Conservation (phyloP, 1,284 basidiomycete genomes). For the Ustilago curta region DNA sequence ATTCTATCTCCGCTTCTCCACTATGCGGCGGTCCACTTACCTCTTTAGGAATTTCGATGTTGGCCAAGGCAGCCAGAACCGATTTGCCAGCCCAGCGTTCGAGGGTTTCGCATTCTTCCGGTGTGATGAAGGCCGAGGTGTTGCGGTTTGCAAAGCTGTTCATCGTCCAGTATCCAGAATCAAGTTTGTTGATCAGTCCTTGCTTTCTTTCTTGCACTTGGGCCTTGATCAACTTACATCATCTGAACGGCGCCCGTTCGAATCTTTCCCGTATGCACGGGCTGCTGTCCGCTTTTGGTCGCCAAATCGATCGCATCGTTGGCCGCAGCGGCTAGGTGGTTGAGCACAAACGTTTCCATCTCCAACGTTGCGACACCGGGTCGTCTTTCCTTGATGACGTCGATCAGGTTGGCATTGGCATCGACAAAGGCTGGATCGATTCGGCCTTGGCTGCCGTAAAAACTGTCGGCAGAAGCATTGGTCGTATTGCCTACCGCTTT, state of each 20-base stretch:
- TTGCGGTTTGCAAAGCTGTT: slow-evolving; percentile 77
- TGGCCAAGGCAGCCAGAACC: slow-evolving; percentile 73
- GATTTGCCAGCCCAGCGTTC: slow-evolving; percentile 77
- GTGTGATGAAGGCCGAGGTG: slow-evolving; percentile 82
- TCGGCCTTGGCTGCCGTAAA: slow-evolving; percentile 86
- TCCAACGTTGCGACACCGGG: slow-evolving; percentile 72
- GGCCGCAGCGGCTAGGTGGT: slow-evolving; percentile 58
- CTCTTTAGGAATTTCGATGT: slow-evolving; percentile 50
- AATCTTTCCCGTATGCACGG: slow-evolving; percentile 72
- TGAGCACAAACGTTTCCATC: slow-evolving; percentile 68
- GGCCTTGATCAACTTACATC: slow-evolving; percentile 70
- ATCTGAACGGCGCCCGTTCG: slow-evolving; percentile 82
- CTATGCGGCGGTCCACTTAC: slow-evolving; percentile 15
- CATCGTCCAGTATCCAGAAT: no score
- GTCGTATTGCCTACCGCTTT: slow-evolving; percentile 48
- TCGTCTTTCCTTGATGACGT: slow-evolving; percentile 71
- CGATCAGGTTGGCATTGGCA: slow-evolving; percentile 77
- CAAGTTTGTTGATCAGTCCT: not conserved
- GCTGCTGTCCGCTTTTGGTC: slow-evolving; percentile 13
- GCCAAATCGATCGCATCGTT: slow-evolving; percentile 47
- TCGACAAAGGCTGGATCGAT: slow-evolving; percentile 80
- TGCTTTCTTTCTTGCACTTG: not conserved
- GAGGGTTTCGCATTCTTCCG: slow-evolving; percentile 76
- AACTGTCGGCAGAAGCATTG: slow-evolving; percentile 71
- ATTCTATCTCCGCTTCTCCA: no score